Base-by-base conservation (phyloP, 345 rosid species). In the Acer campestre region DNA sequence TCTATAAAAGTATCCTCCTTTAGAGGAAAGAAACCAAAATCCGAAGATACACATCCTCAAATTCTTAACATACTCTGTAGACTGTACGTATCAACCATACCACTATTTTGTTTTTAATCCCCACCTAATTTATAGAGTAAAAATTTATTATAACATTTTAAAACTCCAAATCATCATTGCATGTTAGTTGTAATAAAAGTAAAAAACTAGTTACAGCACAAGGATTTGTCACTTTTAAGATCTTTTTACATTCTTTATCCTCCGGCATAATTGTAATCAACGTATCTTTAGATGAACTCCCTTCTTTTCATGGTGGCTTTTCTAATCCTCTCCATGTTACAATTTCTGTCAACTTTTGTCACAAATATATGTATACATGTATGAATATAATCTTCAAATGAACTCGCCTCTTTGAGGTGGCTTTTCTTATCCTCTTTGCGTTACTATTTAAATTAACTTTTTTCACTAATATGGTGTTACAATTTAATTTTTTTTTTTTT, bases 381-480 rank as follows among this genome's bases (percentile, higher is more conserved):
- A 46, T 46, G 49, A 25, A 49, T 25, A 27, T 35, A 35, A 35
- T 69, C 61, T 49, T 49, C n/a, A 23, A 2, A 46, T 23, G 49
- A 48, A 14, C 51, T 48, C 38, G 2, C 10, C 9, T 8, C 20
- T 48, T 23, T 23, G 2, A 68, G 27, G 56, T 23, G 20, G 72
- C 13, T 48, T 48, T 23, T 68, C n/a, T 68, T 0, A 9, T 13
- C 40, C 40, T 22, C 7, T 68, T 67, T 23, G 3, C 16, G 13
- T 6, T 68, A n/a, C 29, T 12, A 46, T 68, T 68, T 68, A 46
- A 68, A 68, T 31, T 31, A 68, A n/a, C 16, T 68, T 46, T 49
- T 48, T 8, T 25, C 14, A 14, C 10, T 4, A 35, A 35, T 35
- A 35, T 4, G 5, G 38, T 35, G 38, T 35, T 35, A 35, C 38